A percentile compares a stretch with the other conserved stretches of the same genome.
These are phyloP conservation scores for Geotrichum histeridarum DNA, from an alignment of 1,139 yeast species.

Conservation along the genomic window DNA sequence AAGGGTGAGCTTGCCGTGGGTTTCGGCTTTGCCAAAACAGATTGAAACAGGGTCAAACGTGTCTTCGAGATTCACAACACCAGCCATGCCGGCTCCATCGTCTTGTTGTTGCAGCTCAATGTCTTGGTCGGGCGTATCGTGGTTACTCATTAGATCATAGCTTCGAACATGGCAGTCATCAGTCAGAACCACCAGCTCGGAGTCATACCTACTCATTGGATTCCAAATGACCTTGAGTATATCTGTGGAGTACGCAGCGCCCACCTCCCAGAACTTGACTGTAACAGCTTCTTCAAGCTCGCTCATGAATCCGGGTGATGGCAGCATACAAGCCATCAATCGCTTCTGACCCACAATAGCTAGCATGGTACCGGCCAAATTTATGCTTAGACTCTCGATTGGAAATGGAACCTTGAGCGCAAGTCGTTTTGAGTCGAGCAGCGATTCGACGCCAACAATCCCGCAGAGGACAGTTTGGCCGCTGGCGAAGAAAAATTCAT, in stretches of 20 bases:
- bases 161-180: constrained; percentile 38
- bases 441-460: constrained; percentile 21
- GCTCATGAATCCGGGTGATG: constrained; percentile 32
- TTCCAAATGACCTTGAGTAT: constrained; percentile 43
- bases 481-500: constrained; percentile 33
- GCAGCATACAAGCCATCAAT: constrained; percentile 35
- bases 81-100: constrained; percentile 10
- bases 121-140: constrained; percentile 28
- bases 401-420: constrained; percentile 32
- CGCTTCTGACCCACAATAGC: constrained; percentile 40
- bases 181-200: constrained; percentile 41
- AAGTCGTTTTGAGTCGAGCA: constrained; percentile 24
- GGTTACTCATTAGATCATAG: constrained; percentile 36
- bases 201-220: constrained; percentile 41
- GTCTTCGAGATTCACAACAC: constrained; percentile 20
- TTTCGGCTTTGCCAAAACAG: constrained; percentile 43
- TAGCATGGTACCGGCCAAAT: constrained; percentile 41
- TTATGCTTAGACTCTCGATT: constrained; percentile 34
- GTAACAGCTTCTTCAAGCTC: constrained; percentile 19
- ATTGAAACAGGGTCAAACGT: constrained; percentile 39
- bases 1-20: constrained; percentile 44
- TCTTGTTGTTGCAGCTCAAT: constrained; percentile 4
- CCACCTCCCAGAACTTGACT: constrained; percentile 27
- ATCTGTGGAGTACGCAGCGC: constrained; percentile 9
- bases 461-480: constrained; percentile 32